These are phyloP conservation scores for Citeromyces siamensis DNA, from an alignment of 1,139 yeast species.

Conservation along the genomic window DNA sequence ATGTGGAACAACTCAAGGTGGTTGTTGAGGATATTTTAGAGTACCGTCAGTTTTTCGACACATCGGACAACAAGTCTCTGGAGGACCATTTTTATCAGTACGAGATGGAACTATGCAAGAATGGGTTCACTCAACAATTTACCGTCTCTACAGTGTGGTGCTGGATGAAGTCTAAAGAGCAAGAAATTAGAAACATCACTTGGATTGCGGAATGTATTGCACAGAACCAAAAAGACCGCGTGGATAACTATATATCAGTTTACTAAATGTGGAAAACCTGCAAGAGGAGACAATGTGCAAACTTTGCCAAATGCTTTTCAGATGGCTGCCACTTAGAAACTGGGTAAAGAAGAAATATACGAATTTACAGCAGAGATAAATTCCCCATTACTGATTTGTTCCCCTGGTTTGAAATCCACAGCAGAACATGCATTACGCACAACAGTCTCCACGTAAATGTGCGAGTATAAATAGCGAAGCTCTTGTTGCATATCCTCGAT, in stretches of 20 bases:
- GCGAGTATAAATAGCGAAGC: slow-evolving; percentile 55
- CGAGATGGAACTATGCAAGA: slow-evolving; percentile 86
- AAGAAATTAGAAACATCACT: slow-evolving; percentile 90
- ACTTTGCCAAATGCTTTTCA: too few relatives aligned
- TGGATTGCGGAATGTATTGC: slow-evolving; percentile 99
- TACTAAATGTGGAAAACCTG: slow-evolving; percentile 25
- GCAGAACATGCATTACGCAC: slow-evolving; percentile 51
- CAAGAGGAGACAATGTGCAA: too few relatives aligned
- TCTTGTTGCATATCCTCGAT: slow-evolving; percentile 49
- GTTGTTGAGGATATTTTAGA: slow-evolving; percentile 67
- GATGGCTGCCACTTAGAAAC: too few relatives aligned
- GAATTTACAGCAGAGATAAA: slow-evolving; percentile 33
- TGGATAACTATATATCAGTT: slow-evolving; percentile 66
- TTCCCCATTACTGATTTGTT: slow-evolving; percentile 27
- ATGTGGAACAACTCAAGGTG: slow-evolving; percentile 69
- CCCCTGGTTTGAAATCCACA: slow-evolving; percentile 33
- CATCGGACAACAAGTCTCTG: slow-evolving; percentile 43
- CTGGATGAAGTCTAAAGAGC: slow-evolving; percentile 92
- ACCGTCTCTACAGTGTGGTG: slow-evolving; percentile 90
- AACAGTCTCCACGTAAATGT: slow-evolving; percentile 55
- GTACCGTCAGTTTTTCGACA: slow-evolving; percentile 65
- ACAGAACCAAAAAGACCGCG: slow-evolving; percentile 74
- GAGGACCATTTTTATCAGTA: slow-evolving; percentile 90
- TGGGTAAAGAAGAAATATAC: neutral
- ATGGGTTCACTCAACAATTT: slow-evolving; percentile 95